phyloP scores from a whole-genome alignment of 192 early-diverging fungal genomes.

The Glomus cerebriforme region DNA sequence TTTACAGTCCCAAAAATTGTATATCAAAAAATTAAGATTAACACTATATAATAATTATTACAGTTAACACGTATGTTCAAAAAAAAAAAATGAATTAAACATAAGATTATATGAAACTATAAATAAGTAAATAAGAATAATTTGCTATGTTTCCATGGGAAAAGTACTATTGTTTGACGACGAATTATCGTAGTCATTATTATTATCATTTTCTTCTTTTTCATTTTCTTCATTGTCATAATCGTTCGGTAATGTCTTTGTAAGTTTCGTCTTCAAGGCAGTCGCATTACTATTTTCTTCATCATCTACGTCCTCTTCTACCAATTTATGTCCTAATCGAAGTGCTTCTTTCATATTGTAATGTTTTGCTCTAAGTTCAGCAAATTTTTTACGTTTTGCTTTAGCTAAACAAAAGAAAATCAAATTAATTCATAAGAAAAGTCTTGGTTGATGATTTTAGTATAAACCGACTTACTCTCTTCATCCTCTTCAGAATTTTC shows the following conservation, averaged over 20 bases:
- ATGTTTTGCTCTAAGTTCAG: constrained; percentile 75
- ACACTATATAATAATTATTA: no score
- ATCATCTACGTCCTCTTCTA: constrained; percentile 58
- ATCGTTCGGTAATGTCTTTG: no score
- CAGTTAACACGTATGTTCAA: background rate
- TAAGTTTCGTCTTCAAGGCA: background rate
- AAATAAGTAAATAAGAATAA: background rate
- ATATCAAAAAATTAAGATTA: no score
- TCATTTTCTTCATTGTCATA: background rate
- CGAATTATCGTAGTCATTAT: background rate
- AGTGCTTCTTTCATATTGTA: constrained; percentile 88
- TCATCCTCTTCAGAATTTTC: constrained; percentile 59
- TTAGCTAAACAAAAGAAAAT: constrained; percentile 35
- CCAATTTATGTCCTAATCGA: constrained; percentile 48
- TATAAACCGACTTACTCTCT: constrained; percentile 45
- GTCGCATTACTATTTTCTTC: constrained; percentile 36
- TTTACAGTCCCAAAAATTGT: no score
- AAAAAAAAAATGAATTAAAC: background rate
- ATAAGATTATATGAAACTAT: background rate
- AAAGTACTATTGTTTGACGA: background rate
- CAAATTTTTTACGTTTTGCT: constrained; percentile 73
- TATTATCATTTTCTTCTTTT: background rate
- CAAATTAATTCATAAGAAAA: background rate
- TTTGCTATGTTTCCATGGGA: background rate
- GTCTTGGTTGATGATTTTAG: background rate